Conservation (phyloP, 768 basidiomycete species). For the Podaxis carcinomalis region DNA sequence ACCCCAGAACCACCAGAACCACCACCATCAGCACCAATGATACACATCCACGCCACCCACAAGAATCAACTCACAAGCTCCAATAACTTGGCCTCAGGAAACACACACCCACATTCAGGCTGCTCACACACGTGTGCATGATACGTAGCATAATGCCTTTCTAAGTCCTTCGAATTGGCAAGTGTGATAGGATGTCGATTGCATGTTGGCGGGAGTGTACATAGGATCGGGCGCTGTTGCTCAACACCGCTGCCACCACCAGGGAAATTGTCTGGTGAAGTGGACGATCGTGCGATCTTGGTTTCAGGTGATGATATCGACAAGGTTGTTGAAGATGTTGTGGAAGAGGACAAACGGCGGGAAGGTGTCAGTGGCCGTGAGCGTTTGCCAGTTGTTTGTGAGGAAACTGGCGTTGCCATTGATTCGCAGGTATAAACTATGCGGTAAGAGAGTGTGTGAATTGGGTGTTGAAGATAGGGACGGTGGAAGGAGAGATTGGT, state of each 20-base stretch:
- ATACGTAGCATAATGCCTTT: conserved; percentile 78
- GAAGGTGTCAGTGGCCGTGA: conserved; percentile 37
- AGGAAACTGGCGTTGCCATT: conserved; percentile 6
- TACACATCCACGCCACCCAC: conserved; percentile 1
- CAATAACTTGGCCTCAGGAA: conserved; percentile 76
- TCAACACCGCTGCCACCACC: not conserved
- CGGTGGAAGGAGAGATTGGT: no score
- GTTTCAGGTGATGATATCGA: conserved; percentile 10
- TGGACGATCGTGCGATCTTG: conserved; percentile 22
- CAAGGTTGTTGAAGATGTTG: conserved; percentile 14
- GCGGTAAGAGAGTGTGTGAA: not conserved
- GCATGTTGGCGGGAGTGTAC: conserved; percentile 83
- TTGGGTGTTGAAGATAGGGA: not conserved
- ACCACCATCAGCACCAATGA: not conserved
- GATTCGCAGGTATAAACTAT: not conserved
- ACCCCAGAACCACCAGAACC: not conserved
- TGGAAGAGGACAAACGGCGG: conserved; percentile 28
- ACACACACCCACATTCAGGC: conserved; percentile 69
- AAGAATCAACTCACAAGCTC: conserved; percentile 60
- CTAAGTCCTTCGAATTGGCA: conserved; percentile 62
- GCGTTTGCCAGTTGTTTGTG: conserved; percentile 11
- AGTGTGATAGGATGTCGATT: conserved; percentile 62
- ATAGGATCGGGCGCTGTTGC: conserved; percentile 28
- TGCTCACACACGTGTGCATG: conserved; percentile 82
- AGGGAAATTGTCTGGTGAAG: not conserved